Evolutionary conservation across 805 yeast species (phyloP).

Genomic region (Candida piceae): DNA sequence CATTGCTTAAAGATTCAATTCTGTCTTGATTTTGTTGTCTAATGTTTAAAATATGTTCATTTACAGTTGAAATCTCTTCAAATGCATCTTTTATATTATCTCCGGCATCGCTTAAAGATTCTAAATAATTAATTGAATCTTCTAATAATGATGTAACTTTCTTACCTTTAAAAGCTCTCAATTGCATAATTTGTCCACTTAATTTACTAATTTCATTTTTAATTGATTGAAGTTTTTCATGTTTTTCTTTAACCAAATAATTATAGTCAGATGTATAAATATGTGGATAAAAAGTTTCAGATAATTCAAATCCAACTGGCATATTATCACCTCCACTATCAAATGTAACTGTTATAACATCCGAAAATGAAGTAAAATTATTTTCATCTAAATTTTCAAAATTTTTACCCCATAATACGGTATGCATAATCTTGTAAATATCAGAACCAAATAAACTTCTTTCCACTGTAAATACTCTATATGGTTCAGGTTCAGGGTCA

Average conservation of each 20-base stretch:
- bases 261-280: constrained; percentile 30
- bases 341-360: constrained; percentile 31
- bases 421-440: constrained; percentile 31
- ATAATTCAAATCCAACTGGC: constrained; percentile 24
- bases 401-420: constrained; percentile 28
- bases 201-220: constrained; percentile 12
- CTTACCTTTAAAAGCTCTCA: constrained; percentile 31
- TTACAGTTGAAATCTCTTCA: constrained; percentile 17
- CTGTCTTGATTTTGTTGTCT: constrained; percentile 11
- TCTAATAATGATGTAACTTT: constrained; percentile 22
- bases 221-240: constrained; percentile 11
- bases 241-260: constrained; percentile 16
- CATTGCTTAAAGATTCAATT: constrained; percentile 11
- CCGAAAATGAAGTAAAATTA: constrained; percentile 25
- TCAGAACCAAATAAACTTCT: constrained; percentile 24
- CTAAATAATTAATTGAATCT: constrained; percentile 24
- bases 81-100: constrained; percentile 14
- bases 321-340: constrained; percentile 25
- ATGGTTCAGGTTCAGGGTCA: constrained; percentile 11
- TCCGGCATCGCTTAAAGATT: constrained; percentile 3
- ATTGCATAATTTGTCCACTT: constrained; percentile 14
- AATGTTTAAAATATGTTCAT: constrained; percentile 8
- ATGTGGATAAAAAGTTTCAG: constrained; percentile 35
- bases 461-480: constrained; percentile 32
- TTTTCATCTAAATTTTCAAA: constrained; percentile 19